Base-by-base conservation (phyloP, 1,139 yeast genomes). In the Meyerozyma guilliermondii region DNA sequence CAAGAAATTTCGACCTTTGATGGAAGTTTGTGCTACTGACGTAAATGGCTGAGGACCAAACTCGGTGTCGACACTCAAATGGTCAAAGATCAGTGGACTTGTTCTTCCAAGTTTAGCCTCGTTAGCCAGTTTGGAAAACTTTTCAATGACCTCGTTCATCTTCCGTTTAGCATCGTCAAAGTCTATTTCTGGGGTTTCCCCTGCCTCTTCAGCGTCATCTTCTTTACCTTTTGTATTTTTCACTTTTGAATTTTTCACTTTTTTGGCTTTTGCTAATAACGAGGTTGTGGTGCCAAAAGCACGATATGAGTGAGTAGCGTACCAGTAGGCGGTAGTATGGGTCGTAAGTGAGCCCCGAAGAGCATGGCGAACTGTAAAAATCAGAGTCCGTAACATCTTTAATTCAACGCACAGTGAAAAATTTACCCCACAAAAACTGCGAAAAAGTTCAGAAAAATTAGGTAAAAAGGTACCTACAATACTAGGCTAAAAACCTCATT, bases 21-120 rank as follows among this genome's bases (percentile, higher is more conserved):
- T 56, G 0, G 87, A 74, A 7, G 95, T 81, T 47, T 87, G 86
- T 1, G 97, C 96, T 27, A 89, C 63, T 7, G 80, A 71, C 5
- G 77, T 74, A 56, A 83, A 84, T 7, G 71, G 72, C 6, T 62
- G 65, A 31, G 71, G 71, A 23, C 66, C 66, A 40, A 76, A 76
- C 20, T 69, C 71, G n/a, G 76, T 58, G n/a, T 68, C 65, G 9
- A 89, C 75, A 38, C 61, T 62, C 47, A 88, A 62, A 13, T 73
- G 62, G 59, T 86, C 86, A 53, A 88, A 86, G 22, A 84, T 74
- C 29, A 70, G 68, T 1, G 91, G 83, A 50, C 81, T 81, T 4
- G 87, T 70, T 44, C 76, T 78, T 2, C 94, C 95, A 53, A 81
- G 67, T 53, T 81, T 85, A 41, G 80, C 66, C 47, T 82, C 88